Conservation (phyloP, 345 rosid genomes). For the Camelina laxa region DNA sequence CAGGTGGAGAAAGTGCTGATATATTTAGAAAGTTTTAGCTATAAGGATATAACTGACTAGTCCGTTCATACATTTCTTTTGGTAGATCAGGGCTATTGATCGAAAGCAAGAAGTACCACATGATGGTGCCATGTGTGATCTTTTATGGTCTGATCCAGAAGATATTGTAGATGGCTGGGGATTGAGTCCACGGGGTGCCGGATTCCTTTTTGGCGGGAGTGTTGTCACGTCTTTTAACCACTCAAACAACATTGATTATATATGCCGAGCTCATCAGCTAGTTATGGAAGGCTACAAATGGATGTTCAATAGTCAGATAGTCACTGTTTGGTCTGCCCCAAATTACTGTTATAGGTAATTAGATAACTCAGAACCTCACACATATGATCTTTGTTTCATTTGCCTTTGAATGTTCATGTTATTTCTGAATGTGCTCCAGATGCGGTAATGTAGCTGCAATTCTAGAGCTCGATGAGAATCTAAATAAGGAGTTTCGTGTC, state of each 20-base stretch:
- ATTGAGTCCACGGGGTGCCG: constrained; percentile 94
- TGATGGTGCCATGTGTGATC: constrained; percentile 98
- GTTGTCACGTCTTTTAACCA: constrained; percentile 84
- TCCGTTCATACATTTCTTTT: constrained; percentile 22
- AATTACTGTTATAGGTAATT: constrained; percentile 91
- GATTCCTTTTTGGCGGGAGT: constrained; percentile 81
- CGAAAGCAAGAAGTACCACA: constrained; percentile 98
- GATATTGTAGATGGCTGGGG: constrained; percentile 98
- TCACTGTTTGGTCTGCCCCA: constrained; percentile 98
- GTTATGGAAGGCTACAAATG: constrained; percentile 97
- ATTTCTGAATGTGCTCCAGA: constrained; percentile 50
- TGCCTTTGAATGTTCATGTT: constrained; percentile 21
- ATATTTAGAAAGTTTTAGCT: constrained; percentile 22
- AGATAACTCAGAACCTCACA: neutral
- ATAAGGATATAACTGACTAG: constrained; percentile 12
- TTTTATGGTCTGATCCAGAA: constrained; percentile 97
- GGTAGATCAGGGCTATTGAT: constrained; percentile 84
- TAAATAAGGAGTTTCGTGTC: constrained; percentile 68
- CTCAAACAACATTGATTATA: constrained; percentile 78
- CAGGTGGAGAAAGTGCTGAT: constrained; percentile 62
- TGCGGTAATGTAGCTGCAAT: constrained; percentile 95
- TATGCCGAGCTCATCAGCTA: constrained; percentile 92
- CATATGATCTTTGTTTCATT: neutral
- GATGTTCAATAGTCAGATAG: constrained; percentile 88
- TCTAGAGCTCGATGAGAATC: constrained; percentile 85